Evolutionary conservation across 225 moss, liverwort and hornwort species (phyloP).

Genomic region (Marchantia paleacea): DNA sequence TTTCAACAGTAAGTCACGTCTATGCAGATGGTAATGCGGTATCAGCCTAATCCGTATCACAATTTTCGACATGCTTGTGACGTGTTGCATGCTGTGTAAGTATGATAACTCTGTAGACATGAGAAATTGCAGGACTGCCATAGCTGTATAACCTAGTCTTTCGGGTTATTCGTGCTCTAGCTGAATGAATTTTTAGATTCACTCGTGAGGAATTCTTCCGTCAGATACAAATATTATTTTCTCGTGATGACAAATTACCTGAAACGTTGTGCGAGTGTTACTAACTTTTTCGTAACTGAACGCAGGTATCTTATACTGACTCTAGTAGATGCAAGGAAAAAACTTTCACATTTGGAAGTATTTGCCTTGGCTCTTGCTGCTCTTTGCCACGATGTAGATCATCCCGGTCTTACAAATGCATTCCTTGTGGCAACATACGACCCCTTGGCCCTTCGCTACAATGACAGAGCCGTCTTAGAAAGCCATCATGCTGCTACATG

Average conservation of each 20-base stretch:
- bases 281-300: neutral
- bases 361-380: slow-evolving; percentile 77
- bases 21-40: slow-evolving; percentile 81
- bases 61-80: slow-evolving; percentile 97
- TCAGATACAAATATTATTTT: neutral
- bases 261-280: neutral
- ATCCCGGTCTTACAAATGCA: slow-evolving; percentile 93
- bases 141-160: neutral
- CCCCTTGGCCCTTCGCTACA: slow-evolving; percentile 81
- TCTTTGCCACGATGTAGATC: slow-evolving; percentile 91
- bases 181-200: neutral
- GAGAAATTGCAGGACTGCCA: neutral
- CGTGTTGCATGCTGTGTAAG: slow-evolving; percentile 92
- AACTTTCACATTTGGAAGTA: slow-evolving; percentile 68
- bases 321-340: slow-evolving; percentile 62
- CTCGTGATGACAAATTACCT: neutral
- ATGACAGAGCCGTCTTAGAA: slow-evolving; percentile 85
- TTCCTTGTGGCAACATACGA: slow-evolving; percentile 81
- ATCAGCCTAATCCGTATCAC: slow-evolving; percentile 95
- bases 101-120: neutral
- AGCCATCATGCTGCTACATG: slow-evolving; percentile 90
- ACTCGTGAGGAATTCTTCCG: neutral
- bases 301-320: slow-evolving; percentile 78
- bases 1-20: no score
- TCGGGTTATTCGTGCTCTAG: neutral